Evolutionary conservation across 805 yeast species (phyloP), one percentile per base, ranked within the genome.

Genomic region (Suhomyces sp.): DNA sequence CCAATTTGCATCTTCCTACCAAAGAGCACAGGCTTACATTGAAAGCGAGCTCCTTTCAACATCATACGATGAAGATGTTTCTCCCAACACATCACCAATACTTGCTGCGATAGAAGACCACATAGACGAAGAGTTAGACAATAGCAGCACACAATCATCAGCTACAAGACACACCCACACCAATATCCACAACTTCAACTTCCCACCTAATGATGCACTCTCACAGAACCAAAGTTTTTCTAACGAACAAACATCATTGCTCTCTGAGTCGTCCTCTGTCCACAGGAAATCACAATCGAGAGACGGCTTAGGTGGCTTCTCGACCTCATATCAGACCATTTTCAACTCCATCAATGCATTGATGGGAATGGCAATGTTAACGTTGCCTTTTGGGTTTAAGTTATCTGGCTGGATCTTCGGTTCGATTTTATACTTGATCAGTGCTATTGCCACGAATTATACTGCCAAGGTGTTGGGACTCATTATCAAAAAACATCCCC

Each of bases 401-500:
- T 71, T 76, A 46, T 76, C 84, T 1, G 88, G 88, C 11, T 78
- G 81, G 79, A 55, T 79, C 3, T 43, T 80, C 15, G 96, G 96
- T 9, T 42, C 76, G 7, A 69, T 76, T 0, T 58, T 84, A 15
- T 59, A 88, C 36, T 38, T 74, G 1, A 40, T 72, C 3, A 79
- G 90, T 54, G 93, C 93, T 1, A 31, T 65, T 9, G 61, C 79
- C 19, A 88, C 96, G 2, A 81, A 74, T 46, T 79, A 87, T 70
- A 81, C 93, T 2, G 96, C 96, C 6, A 71, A 72, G 5, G 63
- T 87, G 33, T 66, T 88, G 39, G 81, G 91, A 10, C 71, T 74
- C 40, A 80, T 95, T 45, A 72, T 88, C 72, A 88, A 82, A 43
- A 81, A 88, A 1, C 93, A 88, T 60, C 81, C 76, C 11, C 81